Conservation (phyloP, 441 rosid genomes). For the Euphorbia schlechtendalii region DNA sequence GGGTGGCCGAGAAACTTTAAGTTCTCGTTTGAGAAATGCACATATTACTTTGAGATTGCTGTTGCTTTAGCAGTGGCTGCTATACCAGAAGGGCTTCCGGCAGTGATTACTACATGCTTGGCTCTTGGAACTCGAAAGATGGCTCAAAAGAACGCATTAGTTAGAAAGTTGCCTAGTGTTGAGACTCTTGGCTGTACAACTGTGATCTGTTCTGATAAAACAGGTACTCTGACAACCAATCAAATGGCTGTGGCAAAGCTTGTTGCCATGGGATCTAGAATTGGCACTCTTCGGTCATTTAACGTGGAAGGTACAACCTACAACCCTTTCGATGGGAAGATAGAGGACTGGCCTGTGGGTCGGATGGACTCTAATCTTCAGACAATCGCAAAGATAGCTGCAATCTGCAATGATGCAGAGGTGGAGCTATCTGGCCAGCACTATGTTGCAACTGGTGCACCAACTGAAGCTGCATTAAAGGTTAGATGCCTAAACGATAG, state of each 20-base stretch:
- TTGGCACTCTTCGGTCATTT: conserved; percentile 61
- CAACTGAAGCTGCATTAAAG: conserved; percentile 95
- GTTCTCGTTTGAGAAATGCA: conserved; percentile 89
- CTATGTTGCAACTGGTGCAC: conserved; percentile 64
- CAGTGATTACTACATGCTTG: conserved; percentile 85
- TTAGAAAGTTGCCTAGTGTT: conserved; percentile 84
- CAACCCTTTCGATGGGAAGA: conserved; percentile 70
- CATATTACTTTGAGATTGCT: conserved; percentile 88
- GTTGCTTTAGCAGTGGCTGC: conserved; percentile 89
- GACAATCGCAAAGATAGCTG: conserved; percentile 79
- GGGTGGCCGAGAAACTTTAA: conserved; percentile 80
- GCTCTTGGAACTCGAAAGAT: conserved; percentile 90
- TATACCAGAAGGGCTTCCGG: conserved; percentile 84
- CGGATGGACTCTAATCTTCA: conserved; percentile 77
- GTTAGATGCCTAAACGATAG: conserved; percentile 27
- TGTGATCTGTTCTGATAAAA: conserved; percentile 89
- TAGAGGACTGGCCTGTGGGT: conserved; percentile 64
- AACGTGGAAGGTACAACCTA: conserved; percentile 74
- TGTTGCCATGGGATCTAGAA: conserved; percentile 70
- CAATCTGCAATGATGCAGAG: conserved; percentile 77
- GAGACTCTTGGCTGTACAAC: conserved; percentile 95
- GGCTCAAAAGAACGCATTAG: conserved; percentile 95
- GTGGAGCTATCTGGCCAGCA: conserved; percentile 57
- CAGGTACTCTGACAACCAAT: conserved; percentile 90
- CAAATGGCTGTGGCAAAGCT: conserved; percentile 90